Base-by-base conservation (phyloP, 768 basidiomycete genomes). In the Suillus tomentosus region DNA sequence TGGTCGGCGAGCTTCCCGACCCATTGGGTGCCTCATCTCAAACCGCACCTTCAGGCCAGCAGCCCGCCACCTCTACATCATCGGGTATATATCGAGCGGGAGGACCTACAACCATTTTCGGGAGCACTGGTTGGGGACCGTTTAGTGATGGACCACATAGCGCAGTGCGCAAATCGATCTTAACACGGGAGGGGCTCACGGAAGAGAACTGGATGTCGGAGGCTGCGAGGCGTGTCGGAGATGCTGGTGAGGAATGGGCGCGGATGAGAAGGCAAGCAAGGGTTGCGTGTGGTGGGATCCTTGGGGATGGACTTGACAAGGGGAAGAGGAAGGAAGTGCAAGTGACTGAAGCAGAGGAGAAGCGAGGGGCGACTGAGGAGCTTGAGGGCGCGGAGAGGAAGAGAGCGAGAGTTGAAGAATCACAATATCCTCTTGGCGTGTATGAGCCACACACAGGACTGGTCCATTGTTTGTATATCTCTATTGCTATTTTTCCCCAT, bases 141-240 rank as follows among this genome's bases (percentile, higher is more conserved):
- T 96, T 88, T 75, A 92, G 91, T 63, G 92, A 94, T 69, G 93
- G 93, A 1, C 94, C 93, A 0, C 79, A 94, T 64, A 92, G 91
- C 66, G 89, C 90, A 0, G 92, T 95, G 64, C 84, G 92, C 69
- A 94, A 95, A 77, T 88, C 89, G 31, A 74, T 90, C 70, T 74
- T 96, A 62, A 83, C 86, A 51, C 81, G 91, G n/a, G 90, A 92
- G 64, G 92, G 94, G 1, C 84, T 96, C 11, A 88, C 84, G 42
- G 89, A 87, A 71, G 91, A 95, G 69, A 96, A 96, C 71, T 99
- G 95, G 95, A 96, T 98, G 92, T 81, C 76, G 71, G 84, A 89
- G 76, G 88, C 88, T 65, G 90, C 95, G 1, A 81, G 79, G 68
- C 82, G 89, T 40, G 87, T 88, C 2, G 69, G 78, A 5, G 87